Evolutionary conservation across 1,139 yeast genomes (phyloP).

Genomic region (Chernovozyma sophiae-reginae): DNA sequence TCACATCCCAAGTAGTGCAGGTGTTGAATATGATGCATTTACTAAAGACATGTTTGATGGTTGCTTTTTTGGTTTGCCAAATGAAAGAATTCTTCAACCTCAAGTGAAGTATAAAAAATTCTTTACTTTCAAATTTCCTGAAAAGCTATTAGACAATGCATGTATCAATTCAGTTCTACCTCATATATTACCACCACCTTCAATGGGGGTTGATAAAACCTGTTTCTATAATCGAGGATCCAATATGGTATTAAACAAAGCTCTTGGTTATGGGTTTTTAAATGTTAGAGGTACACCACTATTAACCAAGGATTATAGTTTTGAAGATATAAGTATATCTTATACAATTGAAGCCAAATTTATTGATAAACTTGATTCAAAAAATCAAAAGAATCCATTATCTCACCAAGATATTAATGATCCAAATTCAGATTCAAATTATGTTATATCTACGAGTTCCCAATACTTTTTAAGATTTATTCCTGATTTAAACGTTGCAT

Average conservation of each 20-base stretch:
- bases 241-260: conserved; percentile 34
- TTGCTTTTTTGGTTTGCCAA: conserved; percentile 47
- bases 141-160: conserved; percentile 49
- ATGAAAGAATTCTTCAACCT: conserved; percentile 49
- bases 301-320: conserved; percentile 37
- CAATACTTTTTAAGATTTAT: conserved; percentile 41
- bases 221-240: conserved; percentile 36
- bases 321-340: conserved; percentile 39
- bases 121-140: conserved; percentile 63
- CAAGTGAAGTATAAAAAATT: conserved; percentile 53
- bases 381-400: conserved; percentile 21
- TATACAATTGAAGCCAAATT: conserved; percentile 43
- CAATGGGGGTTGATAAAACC: conserved; percentile 54
- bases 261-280: conserved; percentile 42
- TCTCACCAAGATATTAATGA: conserved; percentile 39
- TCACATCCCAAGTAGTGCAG: conserved; percentile 46
- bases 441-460: conserved; percentile 32
- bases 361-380: conserved; percentile 31
- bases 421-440: conserved; percentile 29
- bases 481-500: conserved; percentile 33
- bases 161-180: conserved; percentile 52
- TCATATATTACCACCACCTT: conserved; percentile 62
- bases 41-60: conserved; percentile 45
- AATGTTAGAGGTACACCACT: conserved; percentile 41
- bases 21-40: conserved; percentile 45